Percentiles rank a stretch among this genome's conserved stretches.
Evolutionary conservation across 768 basidiomycete species (phyloP).

Genomic region (Collybiopsis confluens): DNA sequence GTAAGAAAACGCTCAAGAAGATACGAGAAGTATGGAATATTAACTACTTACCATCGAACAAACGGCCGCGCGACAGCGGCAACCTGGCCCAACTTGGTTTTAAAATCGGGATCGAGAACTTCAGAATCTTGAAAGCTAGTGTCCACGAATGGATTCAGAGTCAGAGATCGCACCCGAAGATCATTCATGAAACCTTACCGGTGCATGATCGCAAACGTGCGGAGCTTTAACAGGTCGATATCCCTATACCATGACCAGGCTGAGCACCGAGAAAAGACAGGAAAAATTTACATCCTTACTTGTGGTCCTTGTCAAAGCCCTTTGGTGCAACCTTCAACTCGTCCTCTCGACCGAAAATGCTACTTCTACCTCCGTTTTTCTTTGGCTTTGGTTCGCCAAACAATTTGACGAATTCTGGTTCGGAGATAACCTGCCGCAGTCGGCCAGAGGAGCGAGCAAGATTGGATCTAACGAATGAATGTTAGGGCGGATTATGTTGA

Average conservation of each 20-base stretch:
- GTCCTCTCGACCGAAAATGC: conserved; percentile 84
- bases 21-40: neutral
- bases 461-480: conserved; percentile 63
- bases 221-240: conserved; percentile 87
- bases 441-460: conserved; percentile 57
- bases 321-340: conserved; percentile 91
- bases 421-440: conserved; percentile 64
- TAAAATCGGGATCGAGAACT: conserved; percentile 65
- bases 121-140: conserved; percentile 71
- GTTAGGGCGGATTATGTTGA: no score
- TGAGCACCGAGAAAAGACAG: neutral
- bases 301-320: conserved; percentile 79
- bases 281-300: conserved; percentile 33
- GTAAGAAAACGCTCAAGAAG: no score
- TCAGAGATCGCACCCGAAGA: conserved; percentile 8
- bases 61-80: conserved; percentile 63
- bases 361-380: conserved; percentile 60
- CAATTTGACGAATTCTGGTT: conserved; percentile 63
- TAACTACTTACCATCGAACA: conserved; percentile 71
- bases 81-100: conserved; percentile 52
- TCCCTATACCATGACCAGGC: conserved; percentile 43
- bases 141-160: conserved; percentile 19
- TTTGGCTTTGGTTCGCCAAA: conserved; percentile 71
- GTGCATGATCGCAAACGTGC: conserved; percentile 68
- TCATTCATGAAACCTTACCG: conserved; percentile 32